Base-by-base conservation (phyloP, 768 basidiomycete species). In the Pisolithus albus region DNA sequence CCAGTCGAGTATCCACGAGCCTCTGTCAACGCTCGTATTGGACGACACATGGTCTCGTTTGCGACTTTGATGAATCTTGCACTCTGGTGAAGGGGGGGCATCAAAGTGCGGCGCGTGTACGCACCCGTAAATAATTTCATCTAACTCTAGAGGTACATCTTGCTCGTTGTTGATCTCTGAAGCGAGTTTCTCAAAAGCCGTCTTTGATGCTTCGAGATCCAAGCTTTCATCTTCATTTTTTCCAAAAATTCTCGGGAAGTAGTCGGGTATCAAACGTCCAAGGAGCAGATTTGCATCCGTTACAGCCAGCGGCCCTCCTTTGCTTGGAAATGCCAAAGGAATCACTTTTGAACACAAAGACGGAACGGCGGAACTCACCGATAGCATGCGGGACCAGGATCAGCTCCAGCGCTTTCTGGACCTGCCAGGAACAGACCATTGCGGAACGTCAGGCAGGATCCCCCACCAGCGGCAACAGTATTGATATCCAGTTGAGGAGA, bases 161-260 rank as follows among this genome's bases (percentile, higher is more conserved):
- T 78, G 77, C 18, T 73, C 73, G 7, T 72, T 75, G 55, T 93
- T 92, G 64, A 96, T 88, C 50, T 86, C 79, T 47, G 75, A 66
- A 0, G 80, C 78, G 5, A 95, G 64, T 48, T 73, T 71, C 59
- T 88, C 84, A 56, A 96, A 93, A 7, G 81, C 80, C 0, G 57
- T 60, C 15, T 71, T 66, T 1, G 88, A 84, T 2, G 90, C 91
- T 23, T 86, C 78, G 5, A 76, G 70, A 61, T 96, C 92, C 21
- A 96, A 69, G 3, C 86, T 78, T 60, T 96, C 89, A 60, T 88
- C 83, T 68, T 93, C 94, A 1, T 80, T 81, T 61, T 86, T 84
- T 21, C 94, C 93, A 59, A 96, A 97, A 52, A 95, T 96, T 68
- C 92, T 92, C 2, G 93, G 93, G 74, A 96, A 96, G 65, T 86